Evolutionary conservation across 805 yeast genomes (phyloP).

Genomic region (Cyberlindnera meyerae): DNA sequence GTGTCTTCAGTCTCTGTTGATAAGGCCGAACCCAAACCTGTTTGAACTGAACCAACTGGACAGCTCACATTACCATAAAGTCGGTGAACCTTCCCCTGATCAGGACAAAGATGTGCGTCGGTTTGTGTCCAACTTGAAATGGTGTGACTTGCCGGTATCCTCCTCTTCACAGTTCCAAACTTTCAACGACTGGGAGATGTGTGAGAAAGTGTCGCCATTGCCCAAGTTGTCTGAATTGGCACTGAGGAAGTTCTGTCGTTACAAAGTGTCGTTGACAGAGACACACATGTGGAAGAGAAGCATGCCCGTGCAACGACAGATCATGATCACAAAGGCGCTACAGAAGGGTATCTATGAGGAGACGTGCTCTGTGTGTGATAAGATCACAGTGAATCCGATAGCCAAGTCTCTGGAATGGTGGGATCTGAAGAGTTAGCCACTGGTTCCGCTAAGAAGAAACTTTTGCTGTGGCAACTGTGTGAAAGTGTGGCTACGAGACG

Average conservation of each 20-base stretch:
- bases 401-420: constrained; percentile 66
- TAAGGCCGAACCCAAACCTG: constrained; percentile 49
- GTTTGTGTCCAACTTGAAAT: constrained; percentile 24
- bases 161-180: constrained; percentile 5
- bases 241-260: constrained; percentile 43
- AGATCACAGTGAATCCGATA: constrained; percentile 46
- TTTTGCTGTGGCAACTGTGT: constrained; percentile 54
- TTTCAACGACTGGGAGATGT: constrained; percentile 23
- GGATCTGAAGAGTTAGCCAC: constrained; percentile 48
- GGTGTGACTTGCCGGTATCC: constrained; percentile 13
- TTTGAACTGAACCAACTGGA: constrained; percentile 22
- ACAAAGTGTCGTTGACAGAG: constrained; percentile 51
- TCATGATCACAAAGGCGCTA: constrained; percentile 46
- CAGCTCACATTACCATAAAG: constrained; percentile 16
- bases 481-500: constrained; percentile 26
- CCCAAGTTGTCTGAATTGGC: constrained; percentile 47
- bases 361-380: constrained; percentile 46
- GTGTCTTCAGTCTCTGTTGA: constrained; percentile 39
- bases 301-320: constrained; percentile 42
- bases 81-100: constrained; percentile 18
- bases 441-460: constrained; percentile 48
- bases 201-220: constrained; percentile 25
- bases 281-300: constrained; percentile 47
- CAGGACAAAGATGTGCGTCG: constrained; percentile 18
- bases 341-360: constrained; percentile 47